Evolutionary conservation across 495 filamentous ascomycete species (phyloP), one percentile per base, ranked within the genome.

Genomic region (Neurospora sp.): DNA sequence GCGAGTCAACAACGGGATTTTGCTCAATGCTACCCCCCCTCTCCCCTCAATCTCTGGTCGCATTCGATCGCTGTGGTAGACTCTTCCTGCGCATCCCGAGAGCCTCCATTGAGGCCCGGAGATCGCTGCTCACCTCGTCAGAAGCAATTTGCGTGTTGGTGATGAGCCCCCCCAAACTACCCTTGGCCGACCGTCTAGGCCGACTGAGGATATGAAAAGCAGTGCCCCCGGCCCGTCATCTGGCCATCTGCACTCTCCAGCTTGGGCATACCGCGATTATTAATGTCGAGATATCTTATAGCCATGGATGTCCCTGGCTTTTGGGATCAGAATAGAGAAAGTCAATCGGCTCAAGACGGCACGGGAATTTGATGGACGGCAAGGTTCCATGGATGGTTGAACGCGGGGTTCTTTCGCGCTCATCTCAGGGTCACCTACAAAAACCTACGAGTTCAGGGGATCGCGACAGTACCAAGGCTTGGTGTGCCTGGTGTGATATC

Each of bases 1-100:
- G 72, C 72, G 69, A 77, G 72, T 39, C 70, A 70, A 44, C 41
- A 73, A 71, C 76, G 48, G 71, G 27, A 41, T 31, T 38, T 9
- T 38, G 39, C 40, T 74, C 35, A 9, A 40, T n/a, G 40, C 11
- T n/a, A 73, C 27, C 42, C 40, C 40, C 16, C 44, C 11, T 41
- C 23, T 16, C 54, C 40, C 27, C 31, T 70, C 69, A 71, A 35
- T 41, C 48, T 44, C 41, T 38, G 40, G 18, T 39, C 27, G 54
- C 44, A 39, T 39, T 27, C 27, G 14, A 39, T 70, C 66, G 27
- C 5, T 59, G 48, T 59, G 11, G 44, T 59, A 59, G 20, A 35
- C 27, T 35, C 14, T 66, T 18, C 14, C 27, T 66, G 54, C 14
- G 27, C 27, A 62, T 62, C 54, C 54, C 54, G 14, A 66, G 54